Conservation (phyloP, 2,329 filamentous ascomycete species). For the Penicillium sp. region DNA sequence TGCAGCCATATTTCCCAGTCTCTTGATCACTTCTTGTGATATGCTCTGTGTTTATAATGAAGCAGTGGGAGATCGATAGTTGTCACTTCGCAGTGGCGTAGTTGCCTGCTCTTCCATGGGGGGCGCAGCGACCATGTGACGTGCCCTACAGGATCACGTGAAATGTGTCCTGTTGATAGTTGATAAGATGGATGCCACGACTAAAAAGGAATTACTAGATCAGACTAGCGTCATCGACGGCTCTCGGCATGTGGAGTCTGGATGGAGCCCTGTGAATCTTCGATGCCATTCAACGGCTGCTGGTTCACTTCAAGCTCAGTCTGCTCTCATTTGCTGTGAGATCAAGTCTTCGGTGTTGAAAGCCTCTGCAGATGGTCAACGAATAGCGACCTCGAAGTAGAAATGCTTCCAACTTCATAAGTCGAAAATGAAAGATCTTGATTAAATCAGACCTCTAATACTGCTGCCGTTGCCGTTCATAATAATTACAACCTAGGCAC, state of each 20-base stretch:
- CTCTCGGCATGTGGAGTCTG: not conserved
- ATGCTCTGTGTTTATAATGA: not conserved
- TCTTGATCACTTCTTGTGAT: not conserved
- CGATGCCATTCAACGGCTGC: too few relatives aligned
- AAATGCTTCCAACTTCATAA: too few relatives aligned
- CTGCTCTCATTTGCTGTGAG: too few relatives aligned
- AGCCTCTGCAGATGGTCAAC: too few relatives aligned
- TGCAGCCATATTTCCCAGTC: conserved; percentile 53
- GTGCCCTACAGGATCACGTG: conserved; percentile 12
- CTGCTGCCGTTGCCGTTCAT: too few relatives aligned
- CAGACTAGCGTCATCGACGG: not conserved
- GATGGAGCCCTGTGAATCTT: not conserved
- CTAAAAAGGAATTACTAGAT: not conserved
- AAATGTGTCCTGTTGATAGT: conserved; percentile 1
- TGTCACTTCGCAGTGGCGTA: conserved; percentile 3
- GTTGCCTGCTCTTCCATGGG: conserved; percentile 1
- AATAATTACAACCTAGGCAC: too few relatives aligned
- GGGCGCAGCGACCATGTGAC: conserved; percentile 15
- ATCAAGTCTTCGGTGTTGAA: too few relatives aligned
- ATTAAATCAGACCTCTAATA: too few relatives aligned
- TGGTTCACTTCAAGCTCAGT: too few relatives aligned
- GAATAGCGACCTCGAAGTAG: too few relatives aligned
- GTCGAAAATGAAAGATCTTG: too few relatives aligned
- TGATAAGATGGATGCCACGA: not conserved
- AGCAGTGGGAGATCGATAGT: not conserved